phyloP scores from a whole-genome alignment of 768 basidiomycete genomes.

The Rubroboletus pulcherrimus region DNA sequence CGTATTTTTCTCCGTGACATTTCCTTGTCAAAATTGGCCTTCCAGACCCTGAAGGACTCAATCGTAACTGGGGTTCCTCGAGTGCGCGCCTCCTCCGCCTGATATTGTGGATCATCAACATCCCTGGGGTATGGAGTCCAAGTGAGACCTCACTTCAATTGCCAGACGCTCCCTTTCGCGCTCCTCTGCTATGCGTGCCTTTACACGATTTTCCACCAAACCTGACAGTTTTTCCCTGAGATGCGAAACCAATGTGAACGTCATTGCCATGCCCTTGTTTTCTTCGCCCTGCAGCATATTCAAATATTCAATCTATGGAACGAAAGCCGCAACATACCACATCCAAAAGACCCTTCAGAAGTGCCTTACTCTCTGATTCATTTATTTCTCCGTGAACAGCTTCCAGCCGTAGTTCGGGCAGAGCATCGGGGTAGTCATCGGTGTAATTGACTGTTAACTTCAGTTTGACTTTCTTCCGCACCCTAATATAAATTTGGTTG shows the following conservation, averaged over 20 bases:
- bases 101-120: conserved; percentile 6
- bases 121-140: background rate
- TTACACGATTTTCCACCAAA: conserved; percentile 58
- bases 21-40: conserved; percentile 72
- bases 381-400: conserved; percentile 61
- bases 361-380: conserved; percentile 49
- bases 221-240: conserved; percentile 72
- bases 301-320: background rate
- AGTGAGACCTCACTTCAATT: conserved; percentile 57
- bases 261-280: conserved; percentile 95
- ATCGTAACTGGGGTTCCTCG: conserved; percentile 89
- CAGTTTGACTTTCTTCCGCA: conserved; percentile 61
- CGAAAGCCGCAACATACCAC: conserved; percentile 42
- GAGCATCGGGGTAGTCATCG: conserved; percentile 76
- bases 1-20: conserved; percentile 49
- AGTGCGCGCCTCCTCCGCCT: conserved; percentile 87
- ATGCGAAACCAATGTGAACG: conserved; percentile 87
- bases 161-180: conserved; percentile 68
- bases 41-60: conserved; percentile 81
- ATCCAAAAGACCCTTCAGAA: conserved; percentile 54
- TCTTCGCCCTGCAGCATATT: conserved; percentile 60
- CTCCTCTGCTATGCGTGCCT: conserved; percentile 55
- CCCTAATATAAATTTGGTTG: conserved; percentile 7
- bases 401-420: conserved; percentile 71
- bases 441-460: conserved; percentile 73